Evolutionary conservation across 306 rosid genomes (phyloP).

Genomic region (Medicago ruthenica): DNA sequence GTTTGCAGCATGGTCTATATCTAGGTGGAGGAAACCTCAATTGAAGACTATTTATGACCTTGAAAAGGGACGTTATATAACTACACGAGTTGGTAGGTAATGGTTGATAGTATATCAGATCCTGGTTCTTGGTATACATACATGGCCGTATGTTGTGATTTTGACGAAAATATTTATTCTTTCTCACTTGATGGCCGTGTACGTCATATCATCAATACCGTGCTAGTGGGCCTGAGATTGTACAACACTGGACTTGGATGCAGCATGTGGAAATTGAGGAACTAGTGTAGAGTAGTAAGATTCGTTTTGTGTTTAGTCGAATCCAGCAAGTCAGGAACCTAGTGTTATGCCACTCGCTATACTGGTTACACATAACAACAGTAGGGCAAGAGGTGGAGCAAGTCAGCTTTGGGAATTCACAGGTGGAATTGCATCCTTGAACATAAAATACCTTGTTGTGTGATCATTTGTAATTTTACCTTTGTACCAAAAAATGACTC

Average conservation of each 20-base stretch:
- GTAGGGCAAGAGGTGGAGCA: conserved; percentile 40
- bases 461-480: conserved; percentile 36
- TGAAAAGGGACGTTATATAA: conserved; percentile 88
- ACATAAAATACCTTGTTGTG: conserved; percentile 33
- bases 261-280: conserved; percentile 45
- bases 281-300: conserved; percentile 46
- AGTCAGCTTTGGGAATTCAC: conserved; percentile 29
- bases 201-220: conserved; percentile 27
- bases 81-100: conserved; percentile 65
- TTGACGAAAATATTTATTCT: conserved; percentile 35
- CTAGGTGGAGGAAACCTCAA: conserved; percentile 88
- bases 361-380: conserved; percentile 20
- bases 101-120: conserved; percentile 37
- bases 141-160: conserved; percentile 39
- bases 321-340: too few relatives aligned
- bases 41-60: conserved; percentile 88
- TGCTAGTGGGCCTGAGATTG: conserved; percentile 41
- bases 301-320: conserved; percentile 42
- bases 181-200: conserved; percentile 36
- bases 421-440: conserved; percentile 40
- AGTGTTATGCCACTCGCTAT: conserved; percentile 35
- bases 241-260: conserved; percentile 45
- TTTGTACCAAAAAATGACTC: conserved; percentile 7
- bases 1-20: conserved; percentile 85
- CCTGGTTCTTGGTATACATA: conserved; percentile 32